Conservation (phyloP, 352 stramenopile species). For the Globisporangium viniferum region DNA sequence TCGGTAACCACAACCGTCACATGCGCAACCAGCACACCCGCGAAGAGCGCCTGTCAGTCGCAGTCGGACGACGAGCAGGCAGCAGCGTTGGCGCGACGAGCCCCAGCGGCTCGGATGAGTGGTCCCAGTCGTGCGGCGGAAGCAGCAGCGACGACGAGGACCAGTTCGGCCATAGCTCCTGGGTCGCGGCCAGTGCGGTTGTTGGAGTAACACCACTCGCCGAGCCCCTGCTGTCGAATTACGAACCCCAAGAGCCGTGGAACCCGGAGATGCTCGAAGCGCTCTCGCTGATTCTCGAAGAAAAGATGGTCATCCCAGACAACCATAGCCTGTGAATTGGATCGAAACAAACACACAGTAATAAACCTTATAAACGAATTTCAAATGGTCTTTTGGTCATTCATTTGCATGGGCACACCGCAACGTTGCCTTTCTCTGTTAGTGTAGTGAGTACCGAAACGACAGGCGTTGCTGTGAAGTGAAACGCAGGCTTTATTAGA, state of each 20-base stretch:
- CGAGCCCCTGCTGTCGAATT: background rate
- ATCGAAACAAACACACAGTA: too few relatives aligned
- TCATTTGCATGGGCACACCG: too few relatives aligned
- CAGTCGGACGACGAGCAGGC: background rate
- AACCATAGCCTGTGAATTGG: background rate
- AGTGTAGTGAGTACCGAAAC: too few relatives aligned
- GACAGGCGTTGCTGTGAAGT: too few relatives aligned
- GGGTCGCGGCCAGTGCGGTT: background rate
- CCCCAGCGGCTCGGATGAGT: constrained; percentile 10
- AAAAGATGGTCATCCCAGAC: constrained; percentile 25
- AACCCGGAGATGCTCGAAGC: constrained; percentile 44
- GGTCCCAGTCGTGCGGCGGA: constrained; percentile 3
- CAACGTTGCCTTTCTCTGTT: too few relatives aligned
- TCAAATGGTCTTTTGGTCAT: too few relatives aligned
- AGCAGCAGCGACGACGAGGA: background rate
- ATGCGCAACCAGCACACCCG: constrained; percentile 55
- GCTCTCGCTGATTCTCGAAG: constrained; percentile 34
- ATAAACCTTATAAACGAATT: too few relatives aligned
- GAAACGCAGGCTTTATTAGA: too few relatives aligned
- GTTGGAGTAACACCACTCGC: background rate
- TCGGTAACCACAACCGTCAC: constrained; percentile 58
- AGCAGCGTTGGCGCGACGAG: background rate
- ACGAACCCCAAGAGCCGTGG: constrained; percentile 18
- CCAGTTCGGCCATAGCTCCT: background rate
- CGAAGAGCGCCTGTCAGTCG: background rate